These are phyloP conservation scores for Porcisia hertigi DNA, from an alignment of 208 protist species.

Conservation along the genomic window DNA sequence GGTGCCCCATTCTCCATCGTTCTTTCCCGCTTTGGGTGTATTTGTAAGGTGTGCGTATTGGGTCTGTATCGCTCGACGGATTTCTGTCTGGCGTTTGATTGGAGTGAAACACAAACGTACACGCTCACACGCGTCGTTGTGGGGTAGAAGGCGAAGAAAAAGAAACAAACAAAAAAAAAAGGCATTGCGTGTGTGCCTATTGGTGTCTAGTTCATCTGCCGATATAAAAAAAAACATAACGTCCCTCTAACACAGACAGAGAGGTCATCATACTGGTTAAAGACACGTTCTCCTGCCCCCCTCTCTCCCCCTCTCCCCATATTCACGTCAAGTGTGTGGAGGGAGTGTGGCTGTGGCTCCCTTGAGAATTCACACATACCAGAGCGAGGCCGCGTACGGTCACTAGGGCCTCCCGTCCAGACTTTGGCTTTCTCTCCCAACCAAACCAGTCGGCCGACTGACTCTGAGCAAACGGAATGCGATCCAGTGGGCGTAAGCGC, in stretches of 20 bases:
- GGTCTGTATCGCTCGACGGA: background rate
- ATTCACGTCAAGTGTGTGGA: too few species aligned
- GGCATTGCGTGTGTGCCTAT: too few species aligned
- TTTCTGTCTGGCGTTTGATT: background rate
- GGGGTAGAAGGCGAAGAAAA: background rate
- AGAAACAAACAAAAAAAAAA: too few species aligned
- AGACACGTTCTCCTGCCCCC: too few species aligned
- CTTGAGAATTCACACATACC: too few species aligned
- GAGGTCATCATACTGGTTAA: too few species aligned
- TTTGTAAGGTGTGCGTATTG: background rate
- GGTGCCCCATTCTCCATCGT: background rate
- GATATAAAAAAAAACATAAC: too few species aligned
- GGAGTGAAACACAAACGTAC: constrained; percentile 1
- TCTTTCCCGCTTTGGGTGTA: background rate
- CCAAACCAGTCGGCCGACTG: background rate
- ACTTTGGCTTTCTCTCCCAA: background rate
- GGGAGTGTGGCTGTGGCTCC: too few species aligned
- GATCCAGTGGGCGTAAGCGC: constrained; percentile 9
- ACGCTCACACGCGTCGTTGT: background rate
- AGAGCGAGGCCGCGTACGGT: too few species aligned
- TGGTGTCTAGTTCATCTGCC: too few species aligned
- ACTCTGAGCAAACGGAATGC: constrained; percentile 5
- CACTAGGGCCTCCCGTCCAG: background rate
- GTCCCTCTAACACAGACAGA: too few species aligned
- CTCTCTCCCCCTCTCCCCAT: too few species aligned